Evolutionary conservation across 768 basidiomycete genomes (phyloP).

Genomic region (Amanita muscaria): DNA sequence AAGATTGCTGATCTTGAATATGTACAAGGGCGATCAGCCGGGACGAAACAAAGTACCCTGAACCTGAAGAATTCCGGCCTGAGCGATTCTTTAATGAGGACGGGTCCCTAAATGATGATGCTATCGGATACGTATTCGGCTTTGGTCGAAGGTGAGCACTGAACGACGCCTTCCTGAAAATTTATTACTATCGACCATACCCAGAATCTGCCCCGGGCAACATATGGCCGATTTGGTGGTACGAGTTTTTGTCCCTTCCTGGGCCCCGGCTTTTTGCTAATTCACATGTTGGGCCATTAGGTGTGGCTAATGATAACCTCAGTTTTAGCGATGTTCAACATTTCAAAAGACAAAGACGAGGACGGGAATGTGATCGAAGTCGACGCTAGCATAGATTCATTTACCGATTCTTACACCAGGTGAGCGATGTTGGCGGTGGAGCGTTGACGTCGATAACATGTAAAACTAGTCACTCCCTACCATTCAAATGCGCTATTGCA

Average conservation of each 20-base stretch:
- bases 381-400: background rate
- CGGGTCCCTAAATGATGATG: conserved; percentile 5
- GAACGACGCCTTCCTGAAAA: background rate
- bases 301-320: background rate
- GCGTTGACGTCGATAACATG: no score
- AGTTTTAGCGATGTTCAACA: background rate
- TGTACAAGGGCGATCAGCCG: background rate
- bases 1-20: no score
- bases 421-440: no score
- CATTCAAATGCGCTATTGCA: no score
- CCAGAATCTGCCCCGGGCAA: conserved; percentile 17
- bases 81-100: background rate
- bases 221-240: conserved; percentile 17
- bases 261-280: no score
- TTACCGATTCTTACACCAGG: no score
- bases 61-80: background rate
- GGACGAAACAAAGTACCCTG: conserved; percentile 13
- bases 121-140: conserved; percentile 19
- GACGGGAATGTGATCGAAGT: background rate
- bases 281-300: background rate
- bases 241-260: conserved; percentile 9
- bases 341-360: background rate
- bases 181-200: background rate
- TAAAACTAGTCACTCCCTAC: no score
- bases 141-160: conserved; percentile 25